Conservation (phyloP, 768 basidiomycete species). For the Lactarius evosmus region DNA sequence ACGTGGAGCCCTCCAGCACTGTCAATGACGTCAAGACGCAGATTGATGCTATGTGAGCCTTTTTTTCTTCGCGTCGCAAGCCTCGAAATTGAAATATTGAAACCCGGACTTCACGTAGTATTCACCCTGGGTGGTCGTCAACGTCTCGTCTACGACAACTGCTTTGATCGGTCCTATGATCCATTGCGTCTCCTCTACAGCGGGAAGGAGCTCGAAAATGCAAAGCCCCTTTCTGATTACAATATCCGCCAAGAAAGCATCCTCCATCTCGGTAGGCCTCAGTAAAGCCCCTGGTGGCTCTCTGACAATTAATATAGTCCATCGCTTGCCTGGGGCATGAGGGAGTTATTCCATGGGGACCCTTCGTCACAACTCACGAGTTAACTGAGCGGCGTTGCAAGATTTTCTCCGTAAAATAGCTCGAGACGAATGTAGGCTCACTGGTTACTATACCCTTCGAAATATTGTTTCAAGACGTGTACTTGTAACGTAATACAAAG, state of each 20-base stretch:
- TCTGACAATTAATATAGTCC: neutral
- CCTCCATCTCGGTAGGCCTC: neutral
- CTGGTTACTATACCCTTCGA: too few relatives aligned
- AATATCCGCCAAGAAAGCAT: neutral
- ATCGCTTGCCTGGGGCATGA: neutral
- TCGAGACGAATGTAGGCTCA: neutral
- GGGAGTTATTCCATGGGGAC: too few relatives aligned
- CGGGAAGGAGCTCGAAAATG: neutral
- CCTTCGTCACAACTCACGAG: neutral
- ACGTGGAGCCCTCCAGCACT: neutral
- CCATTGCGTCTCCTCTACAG: neutral
- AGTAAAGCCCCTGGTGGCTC: neutral
- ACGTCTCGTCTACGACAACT: neutral
- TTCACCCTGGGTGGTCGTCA: neutral
- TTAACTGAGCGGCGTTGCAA: neutral
- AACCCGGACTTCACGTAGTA: neutral
- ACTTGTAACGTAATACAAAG: neutral
- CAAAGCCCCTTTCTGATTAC: neutral
- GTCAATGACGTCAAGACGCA: neutral
- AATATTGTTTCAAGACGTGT: conserved; percentile 30
- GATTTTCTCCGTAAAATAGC: neutral
- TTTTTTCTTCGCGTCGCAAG: neutral
- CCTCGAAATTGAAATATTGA: neutral
- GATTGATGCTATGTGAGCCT: neutral
- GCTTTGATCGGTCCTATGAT: neutral